Evolutionary conservation across 2,329 filamentous ascomycete genomes (phyloP).

Genomic region (Sporothrix schenckii): DNA sequence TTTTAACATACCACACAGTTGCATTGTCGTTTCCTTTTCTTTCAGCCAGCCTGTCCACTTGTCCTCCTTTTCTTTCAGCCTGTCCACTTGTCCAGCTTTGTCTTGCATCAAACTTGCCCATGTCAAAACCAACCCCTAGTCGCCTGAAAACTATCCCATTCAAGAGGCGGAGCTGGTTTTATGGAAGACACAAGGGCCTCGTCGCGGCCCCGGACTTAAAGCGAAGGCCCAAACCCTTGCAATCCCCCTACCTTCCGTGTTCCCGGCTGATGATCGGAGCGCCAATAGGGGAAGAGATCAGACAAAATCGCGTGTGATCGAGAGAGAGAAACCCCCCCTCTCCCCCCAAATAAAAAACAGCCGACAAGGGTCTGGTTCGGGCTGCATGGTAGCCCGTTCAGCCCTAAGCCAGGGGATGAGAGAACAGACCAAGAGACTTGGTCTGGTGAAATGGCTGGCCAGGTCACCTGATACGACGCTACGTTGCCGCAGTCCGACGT

Average conservation of each 20-base stretch:
- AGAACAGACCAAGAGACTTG: not conserved
- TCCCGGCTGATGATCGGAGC: conserved; percentile 14
- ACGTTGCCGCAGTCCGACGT: not conserved
- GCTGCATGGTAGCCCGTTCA: not conserved
- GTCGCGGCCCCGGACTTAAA: conserved; percentile 4
- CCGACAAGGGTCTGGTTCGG: not conserved
- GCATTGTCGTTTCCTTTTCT: no score
- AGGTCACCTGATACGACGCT: conserved; percentile 6
- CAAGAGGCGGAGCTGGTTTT: conserved; percentile 18
- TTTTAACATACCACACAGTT: not conserved
- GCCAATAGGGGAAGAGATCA: conserved; percentile 12
- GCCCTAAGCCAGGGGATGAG: conserved; percentile 23
- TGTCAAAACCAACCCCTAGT: conserved; percentile 22
- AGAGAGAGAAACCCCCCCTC: not conserved
- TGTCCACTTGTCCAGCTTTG: not conserved
- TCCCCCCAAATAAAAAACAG: not conserved
- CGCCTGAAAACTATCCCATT: conserved; percentile 4
- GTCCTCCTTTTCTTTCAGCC: not conserved
- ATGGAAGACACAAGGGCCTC: not conserved
- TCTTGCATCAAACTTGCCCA: not conserved
- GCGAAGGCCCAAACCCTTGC: conserved; percentile 11
- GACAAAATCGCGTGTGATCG: not conserved
- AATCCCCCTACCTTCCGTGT: not conserved
- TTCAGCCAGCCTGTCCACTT: not conserved
- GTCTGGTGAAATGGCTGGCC: not conserved